These are phyloP conservation scores for Lithospermum erythrorhizon DNA, from an alignment of 257 asterid genomes.

Conservation along the genomic window DNA sequence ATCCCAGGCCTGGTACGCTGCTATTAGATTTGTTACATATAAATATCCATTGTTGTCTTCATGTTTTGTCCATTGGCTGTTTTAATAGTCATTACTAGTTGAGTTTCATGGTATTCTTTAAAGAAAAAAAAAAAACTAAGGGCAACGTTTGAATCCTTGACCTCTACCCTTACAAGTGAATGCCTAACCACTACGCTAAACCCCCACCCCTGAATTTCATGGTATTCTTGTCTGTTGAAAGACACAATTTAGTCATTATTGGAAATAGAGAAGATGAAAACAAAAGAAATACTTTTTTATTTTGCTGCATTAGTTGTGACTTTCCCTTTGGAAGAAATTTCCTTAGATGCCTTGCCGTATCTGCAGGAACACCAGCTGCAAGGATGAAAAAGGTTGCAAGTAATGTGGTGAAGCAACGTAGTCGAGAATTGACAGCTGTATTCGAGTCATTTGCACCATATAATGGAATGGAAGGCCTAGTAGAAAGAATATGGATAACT, in stretches of 20 bases:
- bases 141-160: no score
- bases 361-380: slow-evolving; percentile 78
- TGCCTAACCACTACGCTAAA: no score
- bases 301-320: background rate
- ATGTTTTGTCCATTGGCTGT: background rate
- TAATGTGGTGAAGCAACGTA: slow-evolving; percentile 70
- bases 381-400: slow-evolving; percentile 93
- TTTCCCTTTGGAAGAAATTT: background rate
- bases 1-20: slow-evolving; percentile 80
- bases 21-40: background rate
- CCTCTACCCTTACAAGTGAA: no score
- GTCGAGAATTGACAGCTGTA: slow-evolving; percentile 75
- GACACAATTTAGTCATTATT: background rate
- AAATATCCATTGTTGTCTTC: background rate
- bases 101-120: background rate
- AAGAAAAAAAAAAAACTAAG: no score
- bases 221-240: background rate
- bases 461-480: slow-evolving; percentile 67
- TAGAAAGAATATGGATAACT: slow-evolving; percentile 83
- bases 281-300: background rate
- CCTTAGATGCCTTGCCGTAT: background rate
- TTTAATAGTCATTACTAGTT: background rate
- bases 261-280: background rate
- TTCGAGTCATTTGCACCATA: slow-evolving; percentile 87
- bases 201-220: background rate